phyloP scores from a whole-genome alignment of 345 rosid species.

The Moricandia arvensis region DNA sequence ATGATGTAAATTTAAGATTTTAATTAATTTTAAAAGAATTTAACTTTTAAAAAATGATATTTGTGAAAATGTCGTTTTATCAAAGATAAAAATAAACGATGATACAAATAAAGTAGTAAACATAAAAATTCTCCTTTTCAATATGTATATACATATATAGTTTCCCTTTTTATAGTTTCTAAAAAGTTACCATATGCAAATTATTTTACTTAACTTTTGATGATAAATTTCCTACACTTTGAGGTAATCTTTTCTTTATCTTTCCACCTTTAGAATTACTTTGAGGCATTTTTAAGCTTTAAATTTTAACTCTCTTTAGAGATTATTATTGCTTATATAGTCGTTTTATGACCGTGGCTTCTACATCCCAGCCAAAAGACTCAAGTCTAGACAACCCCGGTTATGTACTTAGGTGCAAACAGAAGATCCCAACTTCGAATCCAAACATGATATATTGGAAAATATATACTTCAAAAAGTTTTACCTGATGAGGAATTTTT shows the following conservation, averaged over 20 bases:
- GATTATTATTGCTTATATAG: not conserved
- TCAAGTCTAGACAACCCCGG: not conserved
- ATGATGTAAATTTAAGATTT: too few relatives aligned
- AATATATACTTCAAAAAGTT: not conserved
- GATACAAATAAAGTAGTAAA: too few relatives aligned
- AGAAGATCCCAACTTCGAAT: not conserved
- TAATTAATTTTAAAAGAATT: too few relatives aligned
- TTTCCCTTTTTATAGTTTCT: not conserved
- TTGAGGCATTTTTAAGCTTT: constrained; percentile 16
- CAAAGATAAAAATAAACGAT: too few relatives aligned
- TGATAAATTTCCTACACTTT: not conserved
- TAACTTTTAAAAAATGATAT: too few relatives aligned
- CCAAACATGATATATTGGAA: not conserved
- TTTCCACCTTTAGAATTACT: constrained; percentile 24
- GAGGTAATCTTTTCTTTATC: not conserved
- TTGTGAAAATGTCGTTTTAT: too few relatives aligned
- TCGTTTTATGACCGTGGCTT: not conserved
- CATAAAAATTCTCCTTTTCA: too few relatives aligned
- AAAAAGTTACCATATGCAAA: not conserved
- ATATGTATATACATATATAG: not conserved
- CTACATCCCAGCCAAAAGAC: not conserved
- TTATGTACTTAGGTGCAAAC: not conserved
- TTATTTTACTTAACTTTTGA: not conserved
- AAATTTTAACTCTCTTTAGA: not conserved
- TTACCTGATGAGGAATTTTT: not conserved